Evolutionary conservation across 2,329 filamentous ascomycete species (phyloP).

Genomic region (Phialophora macrospora): DNA sequence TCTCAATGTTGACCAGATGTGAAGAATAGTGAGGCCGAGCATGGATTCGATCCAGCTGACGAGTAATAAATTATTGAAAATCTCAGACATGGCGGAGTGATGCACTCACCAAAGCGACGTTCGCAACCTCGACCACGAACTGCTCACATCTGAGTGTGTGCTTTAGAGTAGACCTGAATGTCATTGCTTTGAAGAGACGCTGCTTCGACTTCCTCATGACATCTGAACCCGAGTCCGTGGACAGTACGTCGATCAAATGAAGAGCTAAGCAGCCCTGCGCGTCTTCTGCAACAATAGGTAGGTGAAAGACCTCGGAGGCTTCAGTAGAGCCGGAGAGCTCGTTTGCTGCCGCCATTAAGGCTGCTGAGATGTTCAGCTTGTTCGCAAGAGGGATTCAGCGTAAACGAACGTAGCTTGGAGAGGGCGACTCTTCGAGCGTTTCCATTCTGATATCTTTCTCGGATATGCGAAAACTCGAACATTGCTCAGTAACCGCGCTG

Average conservation of each 20-base stretch:
- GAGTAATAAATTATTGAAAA: not conserved
- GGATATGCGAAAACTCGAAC: not conserved
- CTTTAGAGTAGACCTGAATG: not conserved
- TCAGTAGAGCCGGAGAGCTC: not conserved
- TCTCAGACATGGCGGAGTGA: not conserved
- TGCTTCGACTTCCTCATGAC: not conserved
- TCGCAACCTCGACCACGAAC: not conserved
- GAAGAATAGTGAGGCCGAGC: not conserved
- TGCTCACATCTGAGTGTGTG: not conserved
- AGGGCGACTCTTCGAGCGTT: not conserved
- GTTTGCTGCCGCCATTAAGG: not conserved
- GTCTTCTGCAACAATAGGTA: not conserved
- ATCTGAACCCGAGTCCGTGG: not conserved
- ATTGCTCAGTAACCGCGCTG: not conserved
- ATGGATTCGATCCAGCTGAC: not conserved
- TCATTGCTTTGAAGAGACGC: not conserved
- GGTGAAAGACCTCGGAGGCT: not conserved
- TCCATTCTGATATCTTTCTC: not conserved
- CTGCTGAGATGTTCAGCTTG: not conserved
- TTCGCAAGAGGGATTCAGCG: not conserved
- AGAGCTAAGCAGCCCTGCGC: not conserved
- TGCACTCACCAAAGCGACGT: not conserved
- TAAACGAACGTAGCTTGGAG: not conserved
- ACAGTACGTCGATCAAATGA: not conserved
- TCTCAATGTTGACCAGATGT: not conserved